Base-by-base conservation (phyloP, 148 eudicot species). In the Arctostaphylos glauca region DNA sequence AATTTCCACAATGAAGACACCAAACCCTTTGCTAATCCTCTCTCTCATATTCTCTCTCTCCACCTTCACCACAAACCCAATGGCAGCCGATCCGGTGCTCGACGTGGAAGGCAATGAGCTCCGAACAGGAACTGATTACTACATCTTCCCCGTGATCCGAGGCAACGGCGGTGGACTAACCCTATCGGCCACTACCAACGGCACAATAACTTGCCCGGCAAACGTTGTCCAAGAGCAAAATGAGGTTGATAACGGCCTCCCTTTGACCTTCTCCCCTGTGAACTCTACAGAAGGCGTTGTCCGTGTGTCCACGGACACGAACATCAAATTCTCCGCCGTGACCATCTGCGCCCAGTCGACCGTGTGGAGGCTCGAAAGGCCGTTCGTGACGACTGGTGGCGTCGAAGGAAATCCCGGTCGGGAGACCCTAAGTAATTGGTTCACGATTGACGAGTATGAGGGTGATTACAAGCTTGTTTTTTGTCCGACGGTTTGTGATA, bases 401-500 rank as follows among this genome's bases (percentile, higher is more conserved):
- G 81, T 68, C 9, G 46, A 21, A 52, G 88, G 88, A 41, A 86
- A 49, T 41, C 88, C 87, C 2, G 85, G 87, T 14, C 7, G 3
- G 5, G 19, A 58, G 21, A 87, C 89, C 0, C 0, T 79, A 1
- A 68, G 81, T 66, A 87, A 87, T 21, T 87, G 89, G 89, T 90
- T 90, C 73, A 90, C 49, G 84, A 84, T 90, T 15, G 86, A 87
- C 73, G 87, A 87, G 76, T 75, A 15, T 21, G 87, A 73, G 18
- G 80, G 53, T 31, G 86, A 77, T 21, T 87, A 88, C 78, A 85
- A 86, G 89, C 75, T 90, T 6, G 82, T 84, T 79, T 87, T 60
- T 46, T 88, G 90, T 81, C 92, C 92, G 0, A 52, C 47, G 0
- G 92, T 90, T 19, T 90, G 92, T 60, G n/a, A 64, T 0, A 43